Evolutionary conservation across 2,329 filamentous ascomycete genomes (phyloP).

Genomic region (Aspergillus tamarii): DNA sequence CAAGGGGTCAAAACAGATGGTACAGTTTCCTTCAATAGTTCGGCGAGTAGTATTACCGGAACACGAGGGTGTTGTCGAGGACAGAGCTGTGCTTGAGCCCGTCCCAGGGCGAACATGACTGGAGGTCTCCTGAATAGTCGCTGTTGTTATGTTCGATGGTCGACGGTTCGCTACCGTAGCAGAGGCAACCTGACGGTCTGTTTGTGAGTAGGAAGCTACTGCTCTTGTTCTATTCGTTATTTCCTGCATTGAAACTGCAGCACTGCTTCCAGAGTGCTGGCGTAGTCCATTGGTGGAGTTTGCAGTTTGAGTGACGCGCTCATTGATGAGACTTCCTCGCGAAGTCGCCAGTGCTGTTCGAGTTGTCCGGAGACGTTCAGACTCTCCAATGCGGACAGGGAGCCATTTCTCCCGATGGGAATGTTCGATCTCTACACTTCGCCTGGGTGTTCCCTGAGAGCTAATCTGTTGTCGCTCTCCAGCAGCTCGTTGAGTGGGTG

Average conservation of each 20-base stretch:
- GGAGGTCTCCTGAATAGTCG: not conserved
- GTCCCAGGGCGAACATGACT: not conserved
- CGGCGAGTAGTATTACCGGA: not conserved
- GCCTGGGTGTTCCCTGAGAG: not conserved
- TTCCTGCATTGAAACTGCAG: not conserved
- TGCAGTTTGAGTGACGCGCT: not conserved
- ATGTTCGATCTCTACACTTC: not conserved
- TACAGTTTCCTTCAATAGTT: slow-evolving; percentile 10
- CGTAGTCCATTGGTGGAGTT: not conserved
- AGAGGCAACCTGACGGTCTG: not conserved
- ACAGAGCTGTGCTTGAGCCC: not conserved
- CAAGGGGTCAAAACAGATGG: slow-evolving; percentile 6
- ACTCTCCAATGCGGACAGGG: not conserved
- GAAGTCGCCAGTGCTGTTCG: not conserved
- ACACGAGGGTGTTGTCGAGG: not conserved
- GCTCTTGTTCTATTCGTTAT: not conserved
- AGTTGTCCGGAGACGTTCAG: not conserved
- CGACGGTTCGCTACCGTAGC: not conserved
- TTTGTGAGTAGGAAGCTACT: not conserved
- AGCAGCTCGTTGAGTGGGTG: not conserved
- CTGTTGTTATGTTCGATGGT: not conserved
- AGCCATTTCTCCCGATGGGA: not conserved
- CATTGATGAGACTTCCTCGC: not conserved
- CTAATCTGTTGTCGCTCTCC: not conserved
- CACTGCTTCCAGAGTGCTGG: not conserved